Conservation (phyloP, 2,329 filamentous ascomycete genomes). For the Ambrosiella beaveri region DNA sequence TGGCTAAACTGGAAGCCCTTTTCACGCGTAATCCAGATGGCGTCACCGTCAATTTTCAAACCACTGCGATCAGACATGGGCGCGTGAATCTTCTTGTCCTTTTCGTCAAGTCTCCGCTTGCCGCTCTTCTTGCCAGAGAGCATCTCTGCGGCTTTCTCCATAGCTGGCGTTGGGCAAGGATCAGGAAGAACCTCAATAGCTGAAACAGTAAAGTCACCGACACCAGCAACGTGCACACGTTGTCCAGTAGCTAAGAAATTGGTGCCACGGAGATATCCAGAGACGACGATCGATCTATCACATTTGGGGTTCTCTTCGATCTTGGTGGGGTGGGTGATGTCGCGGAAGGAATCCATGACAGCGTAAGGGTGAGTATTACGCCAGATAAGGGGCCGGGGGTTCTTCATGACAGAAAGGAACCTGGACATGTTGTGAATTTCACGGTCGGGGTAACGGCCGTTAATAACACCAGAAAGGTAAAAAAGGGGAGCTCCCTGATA, state of each 20-base stretch:
- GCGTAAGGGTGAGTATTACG: conserved; percentile 91
- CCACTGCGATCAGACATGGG: conserved; percentile 98
- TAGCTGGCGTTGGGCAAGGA: conserved; percentile 82
- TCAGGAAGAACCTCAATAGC: conserved; percentile 79
- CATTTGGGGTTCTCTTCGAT: conserved; percentile 80
- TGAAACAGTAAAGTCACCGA: conserved; percentile 73
- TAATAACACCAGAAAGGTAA: conserved; percentile 90
- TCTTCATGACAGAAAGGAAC: conserved; percentile 98
- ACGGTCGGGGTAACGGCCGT: conserved; percentile 88
- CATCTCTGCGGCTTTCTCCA: conserved; percentile 76
- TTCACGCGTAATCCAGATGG: conserved; percentile 67
- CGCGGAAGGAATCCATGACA: conserved; percentile 82
- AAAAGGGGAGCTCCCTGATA: conserved; percentile 96
- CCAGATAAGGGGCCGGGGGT: conserved; percentile 89
- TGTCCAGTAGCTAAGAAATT: conserved; percentile 81
- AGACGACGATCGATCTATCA: conserved; percentile 77
- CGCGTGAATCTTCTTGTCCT: conserved; percentile 89
- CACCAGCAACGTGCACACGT: conserved; percentile 76
- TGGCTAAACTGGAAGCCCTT: conserved; percentile 61
- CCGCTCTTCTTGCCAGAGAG: conserved; percentile 61
- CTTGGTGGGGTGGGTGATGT: conserved; percentile 82
- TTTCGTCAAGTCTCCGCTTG: conserved; percentile 71
- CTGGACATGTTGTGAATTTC: conserved; percentile 91
- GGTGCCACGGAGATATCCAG: conserved; percentile 84
- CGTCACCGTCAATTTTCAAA: conserved; percentile 89